These are phyloP conservation scores for Cladosporium sp. DNA, from an alignment of 2,329 filamentous ascomycete genomes.

Conservation along the genomic window DNA sequence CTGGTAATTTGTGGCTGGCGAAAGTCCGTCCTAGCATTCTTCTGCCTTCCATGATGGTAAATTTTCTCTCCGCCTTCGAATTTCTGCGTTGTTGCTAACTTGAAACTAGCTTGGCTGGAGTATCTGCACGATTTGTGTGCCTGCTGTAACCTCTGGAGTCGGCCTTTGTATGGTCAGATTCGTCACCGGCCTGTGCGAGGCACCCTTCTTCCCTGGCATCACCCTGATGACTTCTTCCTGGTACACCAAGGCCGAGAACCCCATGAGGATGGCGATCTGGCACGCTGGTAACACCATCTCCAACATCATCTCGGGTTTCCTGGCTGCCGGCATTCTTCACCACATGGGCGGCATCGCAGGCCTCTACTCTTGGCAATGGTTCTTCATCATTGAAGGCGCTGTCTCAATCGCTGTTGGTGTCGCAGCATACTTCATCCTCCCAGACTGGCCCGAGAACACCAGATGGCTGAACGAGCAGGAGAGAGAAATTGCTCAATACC, in stretches of 20 bases:
- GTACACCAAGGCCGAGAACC: constrained; percentile 45
- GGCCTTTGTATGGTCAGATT: constrained; percentile 37
- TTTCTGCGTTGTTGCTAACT: no score
- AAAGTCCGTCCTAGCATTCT: constrained; percentile 34
- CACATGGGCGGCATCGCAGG: constrained; percentile 36
- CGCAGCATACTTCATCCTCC: constrained; percentile 51
- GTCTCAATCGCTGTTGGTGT: constrained; percentile 52
- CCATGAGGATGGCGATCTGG: constrained; percentile 43
- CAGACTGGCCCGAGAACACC: constrained; percentile 51
- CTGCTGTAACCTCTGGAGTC: constrained; percentile 33
- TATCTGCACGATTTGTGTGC: constrained; percentile 44
- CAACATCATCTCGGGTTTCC: constrained; percentile 43
- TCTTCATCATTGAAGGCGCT: constrained; percentile 49
- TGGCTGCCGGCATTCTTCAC: constrained; percentile 43
- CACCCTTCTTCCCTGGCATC: constrained; percentile 37
- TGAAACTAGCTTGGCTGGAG: constrained; percentile 33
- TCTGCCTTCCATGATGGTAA: constrained; percentile 36
- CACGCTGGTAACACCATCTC: constrained; percentile 45
- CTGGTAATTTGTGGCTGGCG: constrained; percentile 45
- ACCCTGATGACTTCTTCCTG: constrained; percentile 39
- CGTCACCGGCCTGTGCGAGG: constrained; percentile 37
- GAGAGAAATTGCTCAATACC: constrained; percentile 46
- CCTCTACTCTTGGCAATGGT: constrained; percentile 25
- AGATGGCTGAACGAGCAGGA: constrained; percentile 50
- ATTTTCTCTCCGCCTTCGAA: no score